Base-by-base conservation (phyloP, 306 rosid genomes). In the Vigna reflexopilosa region DNA sequence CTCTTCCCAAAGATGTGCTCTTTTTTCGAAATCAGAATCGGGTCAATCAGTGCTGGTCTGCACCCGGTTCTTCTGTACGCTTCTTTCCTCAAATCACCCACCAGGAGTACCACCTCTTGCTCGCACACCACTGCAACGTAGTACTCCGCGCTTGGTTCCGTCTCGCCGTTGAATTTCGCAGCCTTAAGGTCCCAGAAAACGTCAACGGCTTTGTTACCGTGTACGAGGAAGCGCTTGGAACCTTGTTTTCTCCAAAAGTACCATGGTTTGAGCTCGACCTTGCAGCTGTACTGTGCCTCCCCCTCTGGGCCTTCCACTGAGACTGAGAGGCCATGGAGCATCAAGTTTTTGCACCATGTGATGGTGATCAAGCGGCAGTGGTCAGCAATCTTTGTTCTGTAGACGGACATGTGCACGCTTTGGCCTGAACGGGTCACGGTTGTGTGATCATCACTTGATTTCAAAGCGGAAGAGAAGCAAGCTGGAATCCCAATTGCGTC, bases 181-280 rank as follows among this genome's bases (percentile, higher is more conserved):
- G 88, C 86, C 57, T 87, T 90, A 3, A 94, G 90, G 85, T 94
- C 97, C 98, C 98, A 94, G 57, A 85, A 91, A 13, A 94, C 80
- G 48, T 85, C 86, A 8, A 94, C 90, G 12, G 79, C 44, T 71
- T 73, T 86, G 0, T 67, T 20, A 12, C 92, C 93, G 42, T 94
- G 97, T 3, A 92, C 85, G 9, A 47, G 68, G 77, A 94, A 88
- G 3, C 89, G 85, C 82, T 90, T 94, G 14, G 96, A 88, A 20
- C 98, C 98, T 72, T 89, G 91, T 79, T 90, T 94, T 70, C 93
- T 91, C 97, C 97, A 92, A 66, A 94, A 94, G 81, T 89, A 87
- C 98, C 98, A 94, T 28, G 98, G 96, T 26, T 94, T 94, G 38
- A 94, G 89, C 91, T 94, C 95, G 24, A 94, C 84, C 83, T 92